These are phyloP conservation scores for Passiflora organensis DNA, from an alignment of 345 rosid genomes.

Conservation along the genomic window DNA sequence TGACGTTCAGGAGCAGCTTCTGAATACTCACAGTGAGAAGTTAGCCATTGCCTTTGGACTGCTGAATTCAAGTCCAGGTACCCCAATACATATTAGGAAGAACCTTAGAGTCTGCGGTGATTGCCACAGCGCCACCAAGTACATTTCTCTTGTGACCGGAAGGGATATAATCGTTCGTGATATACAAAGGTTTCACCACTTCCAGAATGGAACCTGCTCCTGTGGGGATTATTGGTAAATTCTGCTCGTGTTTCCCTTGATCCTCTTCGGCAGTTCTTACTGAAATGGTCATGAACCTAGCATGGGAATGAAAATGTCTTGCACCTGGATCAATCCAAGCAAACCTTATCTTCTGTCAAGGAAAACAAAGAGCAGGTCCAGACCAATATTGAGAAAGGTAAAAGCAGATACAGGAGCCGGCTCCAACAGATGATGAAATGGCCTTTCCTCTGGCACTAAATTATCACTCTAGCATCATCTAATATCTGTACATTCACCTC, in stretches of 20 bases:
- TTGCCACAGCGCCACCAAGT: slow-evolving; percentile 28
- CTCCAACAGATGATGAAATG: too few relatives aligned
- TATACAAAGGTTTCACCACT: slow-evolving; percentile 33
- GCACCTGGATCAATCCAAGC: too few relatives aligned
- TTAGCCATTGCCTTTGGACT: slow-evolving; percentile 28
- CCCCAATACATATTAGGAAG: slow-evolving; percentile 25
- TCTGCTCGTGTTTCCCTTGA: background rate
- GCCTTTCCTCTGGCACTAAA: slow-evolving; percentile 14
- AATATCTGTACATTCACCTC: slow-evolving; percentile 36
- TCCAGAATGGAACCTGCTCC: slow-evolving; percentile 25
- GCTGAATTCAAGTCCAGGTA: slow-evolving; percentile 23
- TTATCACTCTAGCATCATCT: slow-evolving; percentile 15
- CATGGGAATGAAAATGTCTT: too few relatives aligned
- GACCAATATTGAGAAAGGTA: too few relatives aligned
- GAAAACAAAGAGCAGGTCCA: too few relatives aligned
- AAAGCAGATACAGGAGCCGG: too few relatives aligned
- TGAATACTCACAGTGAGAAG: slow-evolving; percentile 31
- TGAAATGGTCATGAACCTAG: too few relatives aligned
- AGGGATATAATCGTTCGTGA: slow-evolving; percentile 30
- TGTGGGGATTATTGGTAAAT: slow-evolving; percentile 30
- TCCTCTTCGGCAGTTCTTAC: too few relatives aligned
- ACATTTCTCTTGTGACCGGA: slow-evolving; percentile 22
- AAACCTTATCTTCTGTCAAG: too few relatives aligned
- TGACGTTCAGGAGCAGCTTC: slow-evolving; percentile 23
- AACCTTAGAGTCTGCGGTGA: slow-evolving; percentile 32